Evolutionary conservation across 371 early-diverging fungal species (phyloP).

Genomic region (Gilbertella persicaria): DNA sequence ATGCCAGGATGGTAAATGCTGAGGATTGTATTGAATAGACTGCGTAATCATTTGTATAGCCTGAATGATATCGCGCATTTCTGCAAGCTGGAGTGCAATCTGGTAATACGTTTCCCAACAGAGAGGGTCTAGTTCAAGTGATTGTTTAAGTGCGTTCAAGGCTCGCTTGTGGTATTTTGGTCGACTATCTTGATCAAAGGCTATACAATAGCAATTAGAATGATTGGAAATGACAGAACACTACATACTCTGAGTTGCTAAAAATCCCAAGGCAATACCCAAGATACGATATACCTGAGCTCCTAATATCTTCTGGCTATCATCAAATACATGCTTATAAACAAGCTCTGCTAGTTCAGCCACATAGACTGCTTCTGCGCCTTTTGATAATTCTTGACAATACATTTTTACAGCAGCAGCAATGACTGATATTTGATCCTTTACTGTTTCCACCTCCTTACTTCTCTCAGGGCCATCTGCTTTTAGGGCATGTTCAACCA

Average conservation of each 20-base stretch:
- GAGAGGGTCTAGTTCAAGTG: constrained; percentile 49
- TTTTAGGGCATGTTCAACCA: neutral
- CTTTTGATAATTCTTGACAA: constrained; percentile 44
- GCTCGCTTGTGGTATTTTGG: constrained; percentile 68
- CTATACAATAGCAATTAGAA: constrained; percentile 1
- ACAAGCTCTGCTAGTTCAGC: constrained; percentile 44
- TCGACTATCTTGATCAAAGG: constrained; percentile 60
- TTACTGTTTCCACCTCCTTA: constrained; percentile 29
- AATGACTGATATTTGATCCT: constrained; percentile 43
- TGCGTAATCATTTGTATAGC: constrained; percentile 67
- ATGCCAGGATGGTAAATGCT: constrained; percentile 83
- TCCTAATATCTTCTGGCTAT: constrained; percentile 9
- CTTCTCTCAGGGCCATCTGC: constrained; percentile 22
- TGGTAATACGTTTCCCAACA: constrained; percentile 69
- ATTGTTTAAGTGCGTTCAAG: constrained; percentile 55
- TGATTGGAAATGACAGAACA: neutral
- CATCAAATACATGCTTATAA: constrained; percentile 4
- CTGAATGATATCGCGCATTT: constrained; percentile 71
- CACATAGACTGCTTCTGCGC: constrained; percentile 44
- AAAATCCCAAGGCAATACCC: constrained; percentile 63
- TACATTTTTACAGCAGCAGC: constrained; percentile 48
- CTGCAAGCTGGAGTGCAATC: constrained; percentile 76
- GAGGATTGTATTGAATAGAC: constrained; percentile 61
- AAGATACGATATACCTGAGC: constrained; percentile 51
- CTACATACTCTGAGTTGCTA: constrained; percentile 61